Conservation (phyloP, 2,329 filamentous ascomycete species). For the Scedosporium minutisporum region DNA sequence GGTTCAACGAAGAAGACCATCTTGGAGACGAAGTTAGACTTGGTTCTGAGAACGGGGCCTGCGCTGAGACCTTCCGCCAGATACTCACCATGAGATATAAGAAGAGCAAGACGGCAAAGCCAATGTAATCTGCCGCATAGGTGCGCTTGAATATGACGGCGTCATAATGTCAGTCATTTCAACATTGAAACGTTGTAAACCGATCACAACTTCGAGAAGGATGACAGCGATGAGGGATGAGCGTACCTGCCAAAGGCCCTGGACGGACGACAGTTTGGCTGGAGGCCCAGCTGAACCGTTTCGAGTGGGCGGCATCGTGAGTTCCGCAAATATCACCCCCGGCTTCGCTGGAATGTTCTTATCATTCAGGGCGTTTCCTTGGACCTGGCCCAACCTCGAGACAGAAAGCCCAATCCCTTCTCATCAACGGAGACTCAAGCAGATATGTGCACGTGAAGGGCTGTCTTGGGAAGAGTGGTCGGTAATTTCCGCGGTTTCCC, state of each 20-base stretch:
- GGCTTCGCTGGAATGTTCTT: neutral
- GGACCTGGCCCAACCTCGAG: neutral
- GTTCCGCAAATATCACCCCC: neutral
- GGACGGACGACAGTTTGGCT: conserved; percentile 1
- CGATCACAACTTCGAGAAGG: neutral
- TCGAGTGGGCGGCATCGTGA: neutral
- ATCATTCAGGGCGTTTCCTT: neutral
- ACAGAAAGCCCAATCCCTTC: too few species aligned
- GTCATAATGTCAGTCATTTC: neutral
- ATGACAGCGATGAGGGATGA: neutral
- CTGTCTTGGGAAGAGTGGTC: too few species aligned
- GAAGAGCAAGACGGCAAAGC: conserved; percentile 59
- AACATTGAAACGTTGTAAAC: neutral
- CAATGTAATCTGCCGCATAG: conserved; percentile 82
- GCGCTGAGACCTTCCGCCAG: neutral
- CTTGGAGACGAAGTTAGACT: conserved; percentile 11
- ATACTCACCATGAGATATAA: conserved; percentile 52
- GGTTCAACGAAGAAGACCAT: conserved; percentile 49
- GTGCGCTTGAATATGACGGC: conserved; percentile 47
- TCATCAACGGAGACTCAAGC: too few species aligned
- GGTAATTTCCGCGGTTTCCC: too few species aligned
- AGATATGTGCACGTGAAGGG: too few species aligned
- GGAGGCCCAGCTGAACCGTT: neutral
- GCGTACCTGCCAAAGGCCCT: conserved; percentile 4
- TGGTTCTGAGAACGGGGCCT: neutral